phyloP scores from a whole-genome alignment of 2,329 filamentous ascomycete species.

The Trichoderma sp. region DNA sequence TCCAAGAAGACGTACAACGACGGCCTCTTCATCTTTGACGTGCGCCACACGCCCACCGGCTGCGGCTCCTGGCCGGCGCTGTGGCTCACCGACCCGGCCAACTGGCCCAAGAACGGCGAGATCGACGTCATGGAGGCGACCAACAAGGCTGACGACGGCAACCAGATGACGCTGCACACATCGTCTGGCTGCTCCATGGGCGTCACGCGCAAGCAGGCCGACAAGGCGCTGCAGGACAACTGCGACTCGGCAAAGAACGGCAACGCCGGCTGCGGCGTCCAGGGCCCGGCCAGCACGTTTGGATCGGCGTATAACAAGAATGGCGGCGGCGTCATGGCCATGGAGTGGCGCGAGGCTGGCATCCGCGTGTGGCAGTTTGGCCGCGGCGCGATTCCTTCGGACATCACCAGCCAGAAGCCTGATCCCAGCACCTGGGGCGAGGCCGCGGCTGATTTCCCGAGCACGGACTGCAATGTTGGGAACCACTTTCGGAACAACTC shows the following conservation, averaged over 20 bases:
- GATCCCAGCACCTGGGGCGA: slow-evolving; percentile 64
- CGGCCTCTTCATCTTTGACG: slow-evolving; percentile 70
- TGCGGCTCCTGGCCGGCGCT: slow-evolving; percentile 67
- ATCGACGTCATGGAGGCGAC: slow-evolving; percentile 64
- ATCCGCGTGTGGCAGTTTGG: slow-evolving; percentile 66
- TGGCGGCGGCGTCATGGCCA: slow-evolving; percentile 60
- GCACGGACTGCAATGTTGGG: slow-evolving; percentile 60
- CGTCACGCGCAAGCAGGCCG: slow-evolving; percentile 57
- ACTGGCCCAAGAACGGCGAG: slow-evolving; percentile 67
- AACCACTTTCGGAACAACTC: slow-evolving; percentile 65
- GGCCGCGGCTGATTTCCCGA: slow-evolving; percentile 66
- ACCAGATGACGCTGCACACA: slow-evolving; percentile 63
- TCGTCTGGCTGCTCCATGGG: slow-evolving; percentile 53
- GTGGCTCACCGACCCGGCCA: slow-evolving; percentile 62
- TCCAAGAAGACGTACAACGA: slow-evolving; percentile 60
- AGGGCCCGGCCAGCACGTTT: slow-evolving; percentile 46
- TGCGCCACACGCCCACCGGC: slow-evolving; percentile 63
- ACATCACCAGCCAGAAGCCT: slow-evolving; percentile 55
- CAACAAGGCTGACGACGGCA: slow-evolving; percentile 57
- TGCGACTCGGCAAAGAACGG: slow-evolving; percentile 54
- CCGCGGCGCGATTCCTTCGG: slow-evolving; percentile 49
- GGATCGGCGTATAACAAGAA: slow-evolving; percentile 54
- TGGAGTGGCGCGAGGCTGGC: slow-evolving; percentile 62
- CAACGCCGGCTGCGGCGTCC: slow-evolving; percentile 62
- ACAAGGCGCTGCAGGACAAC: slow-evolving; percentile 43